phyloP scores from a whole-genome alignment of 2,329 filamentous ascomycete species.

The Dactylellina sp. region DNA sequence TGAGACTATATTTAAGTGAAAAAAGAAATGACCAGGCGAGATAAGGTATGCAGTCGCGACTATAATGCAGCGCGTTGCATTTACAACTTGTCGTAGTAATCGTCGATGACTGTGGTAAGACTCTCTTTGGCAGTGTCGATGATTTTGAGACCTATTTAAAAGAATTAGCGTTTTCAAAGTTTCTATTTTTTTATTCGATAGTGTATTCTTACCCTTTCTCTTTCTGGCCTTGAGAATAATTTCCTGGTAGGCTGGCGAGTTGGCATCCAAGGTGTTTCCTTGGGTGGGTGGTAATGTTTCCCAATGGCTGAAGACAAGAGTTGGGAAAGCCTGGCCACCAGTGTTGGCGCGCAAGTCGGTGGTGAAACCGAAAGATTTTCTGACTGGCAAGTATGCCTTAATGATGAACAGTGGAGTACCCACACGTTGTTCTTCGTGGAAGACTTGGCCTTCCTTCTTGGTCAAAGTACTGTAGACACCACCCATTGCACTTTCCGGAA shows the following conservation, averaged over 20 bases:
- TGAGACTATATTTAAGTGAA: slow-evolving; percentile 38
- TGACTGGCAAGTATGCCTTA: slow-evolving; percentile 96
- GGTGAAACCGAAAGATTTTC: slow-evolving; percentile 99
- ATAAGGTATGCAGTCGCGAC: slow-evolving; percentile 22
- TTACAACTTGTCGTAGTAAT: slow-evolving; percentile 99
- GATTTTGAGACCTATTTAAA: slow-evolving; percentile 1
- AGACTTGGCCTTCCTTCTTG: slow-evolving; percentile 98
- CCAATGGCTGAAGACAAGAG: slow-evolving; percentile 99
- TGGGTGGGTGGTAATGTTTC: slow-evolving; percentile 83
- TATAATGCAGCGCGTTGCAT: slow-evolving; percentile 58
- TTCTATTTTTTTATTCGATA: slow-evolving; percentile 71
- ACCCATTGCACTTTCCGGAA: slow-evolving; percentile 98
- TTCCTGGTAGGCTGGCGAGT: slow-evolving; percentile 81
- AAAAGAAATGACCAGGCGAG: slow-evolving; percentile 17
- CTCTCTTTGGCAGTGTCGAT: slow-evolving; percentile 25
- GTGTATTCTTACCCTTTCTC: slow-evolving; percentile 81
- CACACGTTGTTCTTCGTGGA: slow-evolving; percentile 96
- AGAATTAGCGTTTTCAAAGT: neutral
- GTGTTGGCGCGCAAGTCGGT: slow-evolving; percentile 93
- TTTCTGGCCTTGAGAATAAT: slow-evolving; percentile 92
- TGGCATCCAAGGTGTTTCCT: slow-evolving; percentile 85
- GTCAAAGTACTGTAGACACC: slow-evolving; percentile 99
- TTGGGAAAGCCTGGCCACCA: slow-evolving; percentile 97
- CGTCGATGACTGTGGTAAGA: slow-evolving; percentile 64
- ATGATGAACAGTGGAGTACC: slow-evolving; percentile 99